Conservation (phyloP, 2,329 filamentous ascomycete species). For the Colletotrichum navitas region DNA sequence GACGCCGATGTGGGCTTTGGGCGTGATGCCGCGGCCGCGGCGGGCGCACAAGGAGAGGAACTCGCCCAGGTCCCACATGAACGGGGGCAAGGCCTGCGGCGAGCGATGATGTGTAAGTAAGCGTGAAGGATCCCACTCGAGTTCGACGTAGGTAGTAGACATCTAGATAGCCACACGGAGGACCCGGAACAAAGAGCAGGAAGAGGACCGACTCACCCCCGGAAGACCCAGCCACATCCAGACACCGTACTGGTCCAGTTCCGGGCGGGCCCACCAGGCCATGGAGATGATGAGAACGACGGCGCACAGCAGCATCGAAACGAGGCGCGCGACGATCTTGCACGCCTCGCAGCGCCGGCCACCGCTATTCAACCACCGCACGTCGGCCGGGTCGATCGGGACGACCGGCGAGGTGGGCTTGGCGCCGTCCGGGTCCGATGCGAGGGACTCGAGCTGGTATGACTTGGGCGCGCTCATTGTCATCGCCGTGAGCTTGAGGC, state of each 20-base stretch:
- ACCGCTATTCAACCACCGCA: slow-evolving; percentile 35
- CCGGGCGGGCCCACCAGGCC: slow-evolving; percentile 2
- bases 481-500: slow-evolving; percentile 1
- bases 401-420: slow-evolving; percentile 38
- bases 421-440: slow-evolving; percentile 43
- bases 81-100: slow-evolving; percentile 28
- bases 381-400: slow-evolving; percentile 40
- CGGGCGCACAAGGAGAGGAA: slow-evolving; percentile 46
- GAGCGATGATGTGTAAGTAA: neutral
- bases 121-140: neutral
- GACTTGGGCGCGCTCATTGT: slow-evolving; percentile 36
- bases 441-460: slow-evolving; percentile 37
- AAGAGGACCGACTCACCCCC: slow-evolving; percentile 10
- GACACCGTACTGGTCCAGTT: neutral
- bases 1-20: slow-evolving; percentile 47
- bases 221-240: slow-evolving; percentile 18
- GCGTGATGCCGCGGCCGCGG: slow-evolving; percentile 45
- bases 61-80: slow-evolving; percentile 47
- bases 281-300: slow-evolving; percentile 34
- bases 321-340: slow-evolving; percentile 45
- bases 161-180: neutral
- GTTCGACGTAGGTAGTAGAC: too few species aligned
- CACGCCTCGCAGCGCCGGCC: slow-evolving; percentile 44
- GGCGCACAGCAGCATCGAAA: slow-evolving; percentile 39
- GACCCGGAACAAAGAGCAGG: neutral